Base-by-base conservation (phyloP, 1,284 basidiomycete species). In the Microbotryum violaceum region DNA sequence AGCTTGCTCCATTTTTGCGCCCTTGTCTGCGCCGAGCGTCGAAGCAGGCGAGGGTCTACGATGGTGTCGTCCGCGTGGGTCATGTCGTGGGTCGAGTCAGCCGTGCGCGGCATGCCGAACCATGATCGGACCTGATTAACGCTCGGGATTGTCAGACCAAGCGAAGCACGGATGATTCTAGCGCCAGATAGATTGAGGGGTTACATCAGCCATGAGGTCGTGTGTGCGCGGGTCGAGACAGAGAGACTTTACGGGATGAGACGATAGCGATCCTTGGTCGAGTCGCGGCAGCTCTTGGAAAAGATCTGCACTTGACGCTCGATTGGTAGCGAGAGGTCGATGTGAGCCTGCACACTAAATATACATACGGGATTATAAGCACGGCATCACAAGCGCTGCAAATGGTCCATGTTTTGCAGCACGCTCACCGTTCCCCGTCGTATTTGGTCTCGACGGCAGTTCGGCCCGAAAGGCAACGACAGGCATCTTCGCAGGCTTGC, bases 361-460 rank as follows among this genome's bases (percentile, higher is more conserved):
- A 56, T 45, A 21, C 55, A 49, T n/a, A 27, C 31, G 31, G 20
- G 37, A 20, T 9, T 10, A 33, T 54, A n/a, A 48, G 10, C 23
- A 14, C 9, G 48, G 46, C 20, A 8, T 42, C 37, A 42, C 12
- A 12, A 18, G 37, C 16, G 37, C 37, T 42, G 37, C 12, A 16
- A 42, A 16, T 6, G 37, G 37, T 42, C 16, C 16, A 6, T 42
- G 37, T 16, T 16, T 10, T 42, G 20, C 7, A 7, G n/a, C 16
- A 5, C 2, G 6, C 57, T 44, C 9, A 87, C 71, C 89, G 80
- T 74, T 92, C 90, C 7, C 91, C 91, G 65, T 93, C 91, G 73
- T 91, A 91, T 74, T 94, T 93, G 2, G 84, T 89, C 76, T 94
- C 91, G 1, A 85, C 88, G 83, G 86, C 91, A 3, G 90, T 77